Base-by-base conservation (phyloP, 2,329 filamentous ascomycete species). In the Colletotrichum sp. region DNA sequence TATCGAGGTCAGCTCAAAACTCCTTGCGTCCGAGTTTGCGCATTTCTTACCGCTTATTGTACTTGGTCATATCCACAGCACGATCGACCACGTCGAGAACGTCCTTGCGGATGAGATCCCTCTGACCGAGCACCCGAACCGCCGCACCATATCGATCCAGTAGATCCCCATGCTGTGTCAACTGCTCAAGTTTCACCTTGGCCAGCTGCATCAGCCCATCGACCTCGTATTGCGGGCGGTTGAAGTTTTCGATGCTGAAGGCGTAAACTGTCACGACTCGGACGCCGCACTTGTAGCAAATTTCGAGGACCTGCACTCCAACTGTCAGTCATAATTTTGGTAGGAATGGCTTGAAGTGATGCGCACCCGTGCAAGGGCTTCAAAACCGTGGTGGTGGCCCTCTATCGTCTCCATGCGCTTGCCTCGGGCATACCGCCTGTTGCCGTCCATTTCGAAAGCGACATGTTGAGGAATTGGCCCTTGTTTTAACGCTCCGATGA, bases 401-500 rank as follows among this genome's bases (percentile, higher is more conserved):
- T 99, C 96, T 39, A 99, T 93, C 0, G 96, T 98, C 88, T 99
- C 97, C 83, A 99, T 98, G 78, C 96, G 93, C 86, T 97, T 95
- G 78, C 90, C 94, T 77, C 95, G 91, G 16, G 97, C 97, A 87
- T 98, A 99, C 62, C 97, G 94, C 81, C 97, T 90, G 86, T 99
- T 99, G 72, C 97, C 97, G 84, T 99, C 97, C 97, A 99, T 99
- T 80, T 98, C 96, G 83, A 99, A 99, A n/a, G 97, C 97, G 76
- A 99, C 92, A 91, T 99, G 97, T 82, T 95, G 93, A 12, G 97
- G 97, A 71, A 99, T 94, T 3, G 96, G 95, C 0, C 97, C 97
- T 85, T 98, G 96, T 82, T 93, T 93, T 70, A 99, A 87, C 66
- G 96, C 94, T 71, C 95, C 95, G 80, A 99, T 97, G 77, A 99